Percentiles rank a stretch among this genome's conserved stretches.
Conservation (phyloP, 495 filamentous ascomycete genomes). For the Hamigera avellanea region DNA sequence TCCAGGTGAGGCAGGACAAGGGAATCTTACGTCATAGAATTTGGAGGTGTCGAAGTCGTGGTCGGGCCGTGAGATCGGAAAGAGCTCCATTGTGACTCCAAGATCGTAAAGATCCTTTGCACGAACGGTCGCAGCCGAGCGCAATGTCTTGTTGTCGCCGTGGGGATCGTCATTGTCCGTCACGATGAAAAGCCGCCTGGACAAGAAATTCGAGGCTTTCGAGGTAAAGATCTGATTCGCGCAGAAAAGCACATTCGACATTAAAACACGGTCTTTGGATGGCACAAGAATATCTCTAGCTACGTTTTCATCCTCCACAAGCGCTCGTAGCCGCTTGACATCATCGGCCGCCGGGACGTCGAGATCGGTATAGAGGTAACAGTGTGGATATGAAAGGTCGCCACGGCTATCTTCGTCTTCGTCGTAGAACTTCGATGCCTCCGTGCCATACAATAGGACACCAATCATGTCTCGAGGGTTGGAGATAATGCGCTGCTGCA, state of each 20-base stretch:
- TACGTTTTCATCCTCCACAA: slow-evolving; percentile 68
- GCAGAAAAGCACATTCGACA: slow-evolving; percentile 88
- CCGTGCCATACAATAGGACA: slow-evolving; percentile 84
- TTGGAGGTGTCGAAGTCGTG: slow-evolving; percentile 71
- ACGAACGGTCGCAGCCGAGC: slow-evolving; percentile 66
- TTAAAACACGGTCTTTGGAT: slow-evolving; percentile 56
- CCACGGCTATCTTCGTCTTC: slow-evolving; percentile 50
- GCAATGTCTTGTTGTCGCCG: slow-evolving; percentile 51
- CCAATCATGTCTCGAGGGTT: slow-evolving; percentile 97
- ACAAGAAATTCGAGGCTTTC: slow-evolving; percentile 87
- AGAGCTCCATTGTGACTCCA: slow-evolving; percentile 85
- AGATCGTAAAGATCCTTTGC: slow-evolving; percentile 95
- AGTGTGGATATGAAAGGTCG: slow-evolving; percentile 69
- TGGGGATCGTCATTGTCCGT: slow-evolving; percentile 93
- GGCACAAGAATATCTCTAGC: slow-evolving; percentile 51
- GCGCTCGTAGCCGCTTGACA: slow-evolving; percentile 61
- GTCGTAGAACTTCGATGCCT: slow-evolving; percentile 70
- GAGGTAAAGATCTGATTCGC: slow-evolving; percentile 96
- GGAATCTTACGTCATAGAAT: slow-evolving; percentile 73
- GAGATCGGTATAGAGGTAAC: slow-evolving; percentile 83
- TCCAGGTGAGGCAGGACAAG: too few species aligned
- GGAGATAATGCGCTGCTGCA: slow-evolving; percentile 96
- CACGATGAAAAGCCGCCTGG: slow-evolving; percentile 84
- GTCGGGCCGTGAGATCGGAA: slow-evolving; percentile 69
- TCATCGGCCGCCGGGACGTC: slow-evolving; percentile 79